A percentile compares a stretch with the other conserved stretches of the same genome.
Evolutionary conservation across 2,329 filamentous ascomycete genomes (phyloP).

Genomic region (Diplodia seriata): DNA sequence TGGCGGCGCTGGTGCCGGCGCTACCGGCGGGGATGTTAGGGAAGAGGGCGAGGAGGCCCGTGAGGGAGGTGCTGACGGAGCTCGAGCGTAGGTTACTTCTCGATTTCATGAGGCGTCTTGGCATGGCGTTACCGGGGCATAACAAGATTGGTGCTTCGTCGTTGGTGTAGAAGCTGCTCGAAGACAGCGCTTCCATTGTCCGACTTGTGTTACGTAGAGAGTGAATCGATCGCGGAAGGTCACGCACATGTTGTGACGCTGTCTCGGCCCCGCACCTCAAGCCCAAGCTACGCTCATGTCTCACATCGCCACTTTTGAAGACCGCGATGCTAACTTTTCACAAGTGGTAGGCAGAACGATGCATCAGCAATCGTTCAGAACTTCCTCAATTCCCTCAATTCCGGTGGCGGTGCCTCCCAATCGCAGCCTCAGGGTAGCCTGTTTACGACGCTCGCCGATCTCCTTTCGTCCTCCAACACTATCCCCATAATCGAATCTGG

Average conservation of each 20-base stretch:
- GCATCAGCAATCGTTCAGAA: constrained; percentile 82
- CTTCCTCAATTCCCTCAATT: constrained; percentile 82
- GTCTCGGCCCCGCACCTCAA: constrained; percentile 24
- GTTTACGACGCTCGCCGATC: constrained; percentile 85
- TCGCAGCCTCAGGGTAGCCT: constrained; percentile 57
- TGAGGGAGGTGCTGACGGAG: constrained; percentile 94
- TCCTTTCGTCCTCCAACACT: constrained; percentile 79
- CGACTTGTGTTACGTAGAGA: constrained; percentile 24
- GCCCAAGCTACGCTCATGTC: constrained; percentile 16
- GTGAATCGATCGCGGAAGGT: constrained; percentile 29
- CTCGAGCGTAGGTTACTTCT: constrained; percentile 92
- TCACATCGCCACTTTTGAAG: not conserved
- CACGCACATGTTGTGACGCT: not conserved
- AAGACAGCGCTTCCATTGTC: not conserved
- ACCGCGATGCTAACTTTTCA: constrained; percentile 14
- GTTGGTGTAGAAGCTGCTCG: constrained; percentile 4
- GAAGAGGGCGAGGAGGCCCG: constrained; percentile 87
- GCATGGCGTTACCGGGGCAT: constrained; percentile 32
- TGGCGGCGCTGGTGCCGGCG: constrained; percentile 83
- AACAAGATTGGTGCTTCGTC: constrained; percentile 22
- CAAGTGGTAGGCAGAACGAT: constrained; percentile 55
- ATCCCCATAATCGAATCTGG: constrained; percentile 76
- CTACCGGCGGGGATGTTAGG: constrained; percentile 88
- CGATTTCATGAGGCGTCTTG: constrained; percentile 34
- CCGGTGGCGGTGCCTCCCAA: constrained; percentile 54